Base-by-base conservation (phyloP, 331 rosid genomes). In the Malus hybrid region DNA sequence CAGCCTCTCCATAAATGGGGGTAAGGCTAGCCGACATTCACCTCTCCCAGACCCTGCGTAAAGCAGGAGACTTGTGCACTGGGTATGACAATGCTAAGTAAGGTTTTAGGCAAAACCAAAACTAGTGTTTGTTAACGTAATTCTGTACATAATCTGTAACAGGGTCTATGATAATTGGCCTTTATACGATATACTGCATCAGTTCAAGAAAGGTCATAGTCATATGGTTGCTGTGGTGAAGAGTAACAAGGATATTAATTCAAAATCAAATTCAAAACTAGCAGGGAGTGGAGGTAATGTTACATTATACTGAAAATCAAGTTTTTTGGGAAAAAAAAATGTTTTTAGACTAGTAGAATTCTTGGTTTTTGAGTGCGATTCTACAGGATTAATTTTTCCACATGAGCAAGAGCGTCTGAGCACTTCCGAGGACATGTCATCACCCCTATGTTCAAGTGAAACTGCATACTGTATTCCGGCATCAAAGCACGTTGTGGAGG, bases 121-220 rank as follows among this genome's bases (percentile, higher is more conserved):
- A 36, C 11, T 36, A 36, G 44, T 36, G 44, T 39, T 39, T 39
- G 44, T 39, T 50, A 50, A 50, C 19, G 56, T 16, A 16, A 50
- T 50, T 6, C 6, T 9, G 26, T 57, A 2, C 61, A 8, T 61
- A 13, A 58, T 74, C 32, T 74, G 29, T 36, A 48, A 66, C 80
- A 91, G 94, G 87, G 97, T 91, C 56, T 87, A 81, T 83, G 91
- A 86, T 32, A 77, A 77, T 72, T 84, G 89, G 91, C 94, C 94
- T 66, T 71, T 91, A 28, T 91, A 91, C 80, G 94, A 86, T 60
- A 83, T 91, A 75, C 68, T 89, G 70, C 86, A 78, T 29, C 85
- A 86, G 77, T 89, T 89, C 79, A 86, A 75, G 69, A 74, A 78
- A 76, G 91, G 97, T 70, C 89, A 89, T 33, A 83, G 92, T 71